Base-by-base conservation (phyloP, 371 early-diverging fungal species). In the Mortierella sp. region DNA sequence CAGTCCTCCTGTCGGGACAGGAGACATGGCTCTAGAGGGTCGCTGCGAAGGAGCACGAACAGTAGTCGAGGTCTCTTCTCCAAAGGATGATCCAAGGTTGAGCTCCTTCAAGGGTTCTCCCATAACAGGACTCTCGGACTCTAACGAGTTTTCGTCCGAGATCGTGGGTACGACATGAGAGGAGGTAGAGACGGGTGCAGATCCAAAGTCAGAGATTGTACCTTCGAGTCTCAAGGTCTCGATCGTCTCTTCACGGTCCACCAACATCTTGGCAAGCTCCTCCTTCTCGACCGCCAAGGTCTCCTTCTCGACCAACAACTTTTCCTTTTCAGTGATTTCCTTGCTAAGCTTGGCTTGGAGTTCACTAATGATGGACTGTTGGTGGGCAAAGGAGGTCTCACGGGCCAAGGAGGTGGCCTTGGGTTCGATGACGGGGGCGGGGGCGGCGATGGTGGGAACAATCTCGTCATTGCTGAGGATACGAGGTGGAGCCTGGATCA, bases 181-280 rank as follows among this genome's bases (percentile, higher is more conserved):
- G 21, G n/a, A 60, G 11, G 37, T 0, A 47, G 48, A 6, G 28
- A 30, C 60, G 46, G 60, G 37, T 16, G 46, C 43, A 12, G 23
- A 21, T 16, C 46, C 44, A 21, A 30, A 57, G 28, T 52, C 57
- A 52, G 43, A n/a, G 25, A 48, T 44, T 9, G 64, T 45, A 19
- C 57, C 45, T 30, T 86, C 87, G 62, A 85, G 80, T 15, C 86
- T 85, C 23, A 88, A 60, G 21, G 82, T 80, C 60, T 87, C 87
- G 48, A 88, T 85, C 2, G 75, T 81, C 68, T 88, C 88, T 53
- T 87, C 86, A 5, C 83, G 83, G 44, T 88, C 87, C 4, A 37
- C 30, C 44, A 52, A 44, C 62, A 30, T 62, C 65, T 90, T 90
- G 61, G 75, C 87, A 26, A 88, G 70, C 19, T 77, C 74, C 19